Evolutionary conservation across 129 eudicot species (phyloP), one percentile per base, ranked within the genome.

Genomic region (Chrysanthemum seticuspe): DNA sequence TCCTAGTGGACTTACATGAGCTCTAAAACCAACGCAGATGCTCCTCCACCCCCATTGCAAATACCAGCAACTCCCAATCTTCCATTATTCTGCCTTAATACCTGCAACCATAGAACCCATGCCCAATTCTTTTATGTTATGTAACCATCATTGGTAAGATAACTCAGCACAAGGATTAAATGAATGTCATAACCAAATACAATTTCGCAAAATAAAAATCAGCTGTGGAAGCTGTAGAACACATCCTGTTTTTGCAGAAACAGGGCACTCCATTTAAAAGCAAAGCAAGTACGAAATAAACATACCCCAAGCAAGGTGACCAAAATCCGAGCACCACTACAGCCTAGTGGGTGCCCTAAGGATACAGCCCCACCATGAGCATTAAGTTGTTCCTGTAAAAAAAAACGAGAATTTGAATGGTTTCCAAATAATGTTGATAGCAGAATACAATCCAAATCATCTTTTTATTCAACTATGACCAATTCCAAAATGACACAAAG

Each of bases 1-100:
- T 48, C 40, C 52, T 6, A 65, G 65, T 64, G 51, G 70, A 56
- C 95, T 81, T 88, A 88, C 96, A 89, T 81, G 78, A 87, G 88
- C 85, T 94, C 97, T 54, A 94, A 50, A 83, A 94, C 97, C 77
- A 94, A 85, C 11, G 99, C 91, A 60, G 99, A 94, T 50, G 99
- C 97, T 75, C 99, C 99, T 55, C 99, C 99, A 79, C 99, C 99
- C 16, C 99, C 99, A 74, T 94, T 94, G 85, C 99, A 94, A 57
- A 94, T 80, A 55, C 91, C 97, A 79, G 93, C 99, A 77, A 83
- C 97, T 13, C 98, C 99, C 53, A 80, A 81, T 74, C 81, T 90
- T 68, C 93, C 99, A 60, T 82, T 86, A 29, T 79, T 88, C 53
- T 78, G 86, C 76, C 85, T 86, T 81, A 94, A 68, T 57, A 88